Evolutionary conservation across 2,329 filamentous ascomycete genomes (phyloP).

Genomic region (Helminthosporium solani): DNA sequence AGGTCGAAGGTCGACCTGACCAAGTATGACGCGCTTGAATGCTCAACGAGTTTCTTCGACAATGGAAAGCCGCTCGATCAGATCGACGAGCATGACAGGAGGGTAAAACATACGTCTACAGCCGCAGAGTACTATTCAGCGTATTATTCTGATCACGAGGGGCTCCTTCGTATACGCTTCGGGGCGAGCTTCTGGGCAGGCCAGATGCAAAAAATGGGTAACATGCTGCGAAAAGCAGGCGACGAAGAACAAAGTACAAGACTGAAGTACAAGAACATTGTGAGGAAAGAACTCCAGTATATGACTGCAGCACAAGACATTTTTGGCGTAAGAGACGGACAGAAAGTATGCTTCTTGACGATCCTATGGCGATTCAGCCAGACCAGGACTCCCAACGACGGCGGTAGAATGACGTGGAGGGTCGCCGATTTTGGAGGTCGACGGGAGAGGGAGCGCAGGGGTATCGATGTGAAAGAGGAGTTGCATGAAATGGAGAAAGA

Average conservation of each 20-base stretch:
- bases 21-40: conserved; percentile 30
- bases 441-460: conserved; percentile 15
- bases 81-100: conserved; percentile 19
- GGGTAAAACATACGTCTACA: conserved; percentile 23
- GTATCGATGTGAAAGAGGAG: conserved; percentile 10
- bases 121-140: conserved; percentile 14
- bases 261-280: conserved; percentile 24
- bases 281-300: conserved; percentile 34
- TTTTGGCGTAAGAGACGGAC: conserved; percentile 33
- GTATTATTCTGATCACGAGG: conserved; percentile 19
- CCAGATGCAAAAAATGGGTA: conserved; percentile 34
- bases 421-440: conserved; percentile 25
- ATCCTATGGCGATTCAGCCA: conserved; percentile 44
- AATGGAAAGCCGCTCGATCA: conserved; percentile 25
- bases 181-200: conserved; percentile 49
- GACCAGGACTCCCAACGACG: conserved; percentile 23
- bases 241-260: conserved; percentile 18
- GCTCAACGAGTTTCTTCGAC: conserved; percentile 39
- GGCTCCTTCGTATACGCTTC: conserved; percentile 39
- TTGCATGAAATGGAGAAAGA: conserved; percentile 9
- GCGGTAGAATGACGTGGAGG: conserved; percentile 39
- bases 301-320: conserved; percentile 48
- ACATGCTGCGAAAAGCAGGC: conserved; percentile 13
- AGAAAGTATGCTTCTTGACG: conserved; percentile 32
- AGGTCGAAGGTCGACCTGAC: conserved; percentile 36